Percentiles rank a stretch among this genome's conserved stretches.
Conservation (phyloP, 208 protist species). For the Naegleria fowleri region DNA sequence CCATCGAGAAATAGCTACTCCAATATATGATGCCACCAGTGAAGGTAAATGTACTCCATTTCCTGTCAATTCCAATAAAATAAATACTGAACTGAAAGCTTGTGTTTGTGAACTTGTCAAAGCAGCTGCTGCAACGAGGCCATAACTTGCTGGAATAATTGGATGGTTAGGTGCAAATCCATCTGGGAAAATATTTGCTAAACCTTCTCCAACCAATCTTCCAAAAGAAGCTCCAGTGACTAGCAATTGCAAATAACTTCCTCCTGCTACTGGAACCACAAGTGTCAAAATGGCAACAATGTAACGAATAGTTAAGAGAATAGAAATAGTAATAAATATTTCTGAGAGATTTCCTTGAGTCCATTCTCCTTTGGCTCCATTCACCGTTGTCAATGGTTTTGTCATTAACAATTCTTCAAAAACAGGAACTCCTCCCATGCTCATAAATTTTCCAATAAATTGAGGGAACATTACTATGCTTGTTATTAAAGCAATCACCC, state of each 20-base stretch:
- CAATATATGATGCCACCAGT: neutral
- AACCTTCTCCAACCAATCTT: neutral
- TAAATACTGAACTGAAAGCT: neutral
- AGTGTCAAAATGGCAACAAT: neutral
- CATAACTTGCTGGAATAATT: neutral
- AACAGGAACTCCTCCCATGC: neutral
- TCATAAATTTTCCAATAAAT: neutral
- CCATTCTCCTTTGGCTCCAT: constrained; percentile 13
- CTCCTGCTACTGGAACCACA: neutral
- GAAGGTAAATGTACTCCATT: neutral
- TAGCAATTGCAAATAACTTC: neutral
- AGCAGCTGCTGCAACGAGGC: neutral
- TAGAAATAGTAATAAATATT: neutral
- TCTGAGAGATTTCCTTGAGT: neutral
- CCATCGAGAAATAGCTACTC: neutral
- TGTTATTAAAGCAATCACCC: neutral
- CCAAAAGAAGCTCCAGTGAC: neutral
- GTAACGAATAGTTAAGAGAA: neutral
- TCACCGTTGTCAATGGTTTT: neutral
- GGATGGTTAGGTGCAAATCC: neutral
- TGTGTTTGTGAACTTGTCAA: neutral
- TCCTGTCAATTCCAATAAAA: neutral
- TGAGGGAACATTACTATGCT: neutral
- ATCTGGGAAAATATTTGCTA: neutral
- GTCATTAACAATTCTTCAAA: neutral